phyloP scores from a whole-genome alignment of 305 asterid species.

The Fraxinus albicans region DNA sequence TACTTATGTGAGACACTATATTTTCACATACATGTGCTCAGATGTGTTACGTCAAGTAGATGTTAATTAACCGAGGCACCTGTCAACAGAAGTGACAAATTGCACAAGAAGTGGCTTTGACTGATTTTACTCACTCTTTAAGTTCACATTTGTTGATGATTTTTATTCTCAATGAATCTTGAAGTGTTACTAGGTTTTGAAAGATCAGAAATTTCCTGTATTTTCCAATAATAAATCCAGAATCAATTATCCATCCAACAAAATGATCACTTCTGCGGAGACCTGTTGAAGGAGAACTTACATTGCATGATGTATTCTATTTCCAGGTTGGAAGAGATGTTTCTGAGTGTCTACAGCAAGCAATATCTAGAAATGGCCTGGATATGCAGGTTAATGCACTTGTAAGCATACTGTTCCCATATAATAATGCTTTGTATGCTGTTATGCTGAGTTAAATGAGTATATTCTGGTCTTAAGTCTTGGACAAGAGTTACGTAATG shows the following conservation, averaged over 20 bases:
- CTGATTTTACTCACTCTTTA: neutral
- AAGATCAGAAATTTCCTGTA: neutral
- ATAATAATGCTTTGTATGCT: neutral
- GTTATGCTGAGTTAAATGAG: conserved; percentile 2
- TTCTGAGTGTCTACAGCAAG: conserved; percentile 67
- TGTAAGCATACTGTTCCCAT: conserved; percentile 42
- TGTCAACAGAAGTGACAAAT: neutral
- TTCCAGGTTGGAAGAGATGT: conserved; percentile 74
- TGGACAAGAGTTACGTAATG: neutral
- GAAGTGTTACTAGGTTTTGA: neutral
- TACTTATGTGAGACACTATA: neutral
- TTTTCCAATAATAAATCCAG: neutral
- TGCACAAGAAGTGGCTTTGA: neutral
- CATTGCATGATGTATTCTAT: conserved; percentile 1
- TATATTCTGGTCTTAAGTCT: neutral
- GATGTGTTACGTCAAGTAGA: neutral
- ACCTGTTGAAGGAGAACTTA: conserved; percentile 6
- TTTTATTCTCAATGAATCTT: neutral
- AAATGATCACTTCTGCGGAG: neutral
- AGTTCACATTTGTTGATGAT: neutral
- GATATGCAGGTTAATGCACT: conserved; percentile 75
- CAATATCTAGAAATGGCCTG: conserved; percentile 60
- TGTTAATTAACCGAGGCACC: neutral
- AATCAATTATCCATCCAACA: neutral
- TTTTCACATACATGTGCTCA: neutral